These are phyloP conservation scores for Butyriboletus loyo DNA, from an alignment of 768 basidiomycete species.

Conservation along the genomic window DNA sequence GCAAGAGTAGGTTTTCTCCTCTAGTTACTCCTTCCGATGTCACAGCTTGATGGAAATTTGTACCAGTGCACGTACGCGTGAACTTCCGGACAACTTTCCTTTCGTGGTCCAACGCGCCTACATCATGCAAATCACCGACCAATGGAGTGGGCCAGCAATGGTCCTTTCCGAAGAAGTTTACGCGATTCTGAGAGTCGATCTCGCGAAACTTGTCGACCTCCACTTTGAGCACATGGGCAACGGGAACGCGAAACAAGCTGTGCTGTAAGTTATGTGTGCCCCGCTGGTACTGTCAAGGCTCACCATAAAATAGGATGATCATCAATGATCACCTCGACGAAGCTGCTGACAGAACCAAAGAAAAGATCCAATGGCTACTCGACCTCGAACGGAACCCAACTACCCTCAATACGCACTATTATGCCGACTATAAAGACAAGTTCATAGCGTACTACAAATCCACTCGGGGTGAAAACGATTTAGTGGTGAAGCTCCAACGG, in stretches of 20 bases:
- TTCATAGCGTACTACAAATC: conserved; percentile 50
- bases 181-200: conserved; percentile 35
- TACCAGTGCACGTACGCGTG: conserved; percentile 62
- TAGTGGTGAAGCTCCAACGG: conserved; percentile 7
- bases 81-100: conserved; percentile 65
- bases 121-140: conserved; percentile 41
- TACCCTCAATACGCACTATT: conserved; percentile 52
- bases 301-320: conserved; percentile 37
- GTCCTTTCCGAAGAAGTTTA: conserved; percentile 43
- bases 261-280: conserved; percentile 35
- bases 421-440: conserved; percentile 46
- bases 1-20: conserved; percentile 38
- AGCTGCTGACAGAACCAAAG: conserved; percentile 38
- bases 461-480: conserved; percentile 4
- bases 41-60: neutral
- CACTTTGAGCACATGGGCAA: conserved; percentile 56
- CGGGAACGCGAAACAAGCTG: conserved; percentile 48
- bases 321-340: conserved; percentile 49
- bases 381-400: conserved; percentile 47
- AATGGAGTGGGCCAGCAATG: conserved; percentile 51
- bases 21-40: neutral
- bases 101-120: conserved; percentile 55
- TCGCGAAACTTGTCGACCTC: conserved; percentile 40
- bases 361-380: conserved; percentile 48
- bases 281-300: neutral